Base-by-base conservation (phyloP, 371 early-diverging fungal species). In the Dinochytrium kinnereticum region DNA sequence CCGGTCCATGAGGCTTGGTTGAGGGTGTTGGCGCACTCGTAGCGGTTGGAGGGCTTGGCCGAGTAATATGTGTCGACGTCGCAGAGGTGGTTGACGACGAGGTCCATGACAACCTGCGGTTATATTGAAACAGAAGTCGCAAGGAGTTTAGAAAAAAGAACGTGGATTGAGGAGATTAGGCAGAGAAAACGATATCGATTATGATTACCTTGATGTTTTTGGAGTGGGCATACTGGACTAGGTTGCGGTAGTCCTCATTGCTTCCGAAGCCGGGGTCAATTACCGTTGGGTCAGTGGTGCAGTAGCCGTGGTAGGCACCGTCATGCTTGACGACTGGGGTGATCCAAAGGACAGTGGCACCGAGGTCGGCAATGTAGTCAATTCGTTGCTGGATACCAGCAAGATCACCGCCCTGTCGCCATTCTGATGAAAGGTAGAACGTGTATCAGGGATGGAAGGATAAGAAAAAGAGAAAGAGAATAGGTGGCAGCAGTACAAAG, bases 21-120 rank as follows among this genome's bases (percentile, higher is more conserved):
- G 39, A 70, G 38, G 28, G 26, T 24, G 19, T 37, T 10, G 38
- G n/a, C 37, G 30, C 70, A 59, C 2, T 59, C 39, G 31, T 34
- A 36, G 59, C 33, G 30, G 70, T 70, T 59, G 0, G 37, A 19
- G 21, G 70, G 28, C 31, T 0, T 1, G 24, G 0, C 19, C 1
- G 10, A 24, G 55, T 70, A 55, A 24, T 2, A n/a, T 0, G 70
- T 59, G 59, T 36, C 21, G 36, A 37, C 24, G 34, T 55, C 59
- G 61, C 59, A 70, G 59, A 59, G 55, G 59, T 72, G 72, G 72
- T 72, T 72, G 57, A 64, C 44, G n/a, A 72, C 72, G 30, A 72
- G 33, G 57, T 72, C 72, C 53, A 65, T 0, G 49, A 72, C 50
- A 24, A 72, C 72, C 33, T 53, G 7, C 44, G 19, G 44, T 13